Base-by-base conservation (phyloP, 2,329 filamentous ascomycete genomes). In the Hypocrella siamensis region DNA sequence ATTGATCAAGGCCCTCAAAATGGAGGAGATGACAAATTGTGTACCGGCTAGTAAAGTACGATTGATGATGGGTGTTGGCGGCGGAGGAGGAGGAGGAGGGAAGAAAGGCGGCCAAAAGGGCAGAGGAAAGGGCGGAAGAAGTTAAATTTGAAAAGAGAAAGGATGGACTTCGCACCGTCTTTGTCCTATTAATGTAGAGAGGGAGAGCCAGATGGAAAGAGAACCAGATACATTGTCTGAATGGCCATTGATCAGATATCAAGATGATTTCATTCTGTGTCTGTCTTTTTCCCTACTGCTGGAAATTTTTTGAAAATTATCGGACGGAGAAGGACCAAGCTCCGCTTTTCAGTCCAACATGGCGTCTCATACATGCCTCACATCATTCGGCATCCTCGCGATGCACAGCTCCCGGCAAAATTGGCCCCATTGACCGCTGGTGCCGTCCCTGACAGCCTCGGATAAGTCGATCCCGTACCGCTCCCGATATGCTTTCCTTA, bases 31-130 rank as follows among this genome's bases (percentile, higher is more conserved):
- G 12, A 70, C 85, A 34, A 86, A 88, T 42, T 70, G 73, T 4
- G 69, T 94, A 40, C 81, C 84, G 0, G 83, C 92, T 1, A 68
- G 76, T 19, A 88, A 81, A 51, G 70, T 90, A 24, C 72, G 79
- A 44, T 71, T 93, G 25, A 80, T 93, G 72, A 71, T 80, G 61
- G 62, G 67, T 11, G 74, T 74, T 2, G 54, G 56, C 22, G 47
- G 51, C 19, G 57, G 57, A 17, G 54, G 51, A 12, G 56, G 61
- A 2, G 53, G 58, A 14, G 51, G 61, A 19, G 52, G 50, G 44
- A 4, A 51, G 52, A 24, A 19, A 14, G 47, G 51, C 50, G 49
- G 26, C 45, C 52, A 3, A 52, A 52, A 28, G 45, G 53, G 54
- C 47, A 48, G 25, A 46, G 53, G 3, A 51, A 53, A 29, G 45